Percentiles rank a stretch among this genome's conserved stretches.
Conservation (phyloP, 2,329 filamentous ascomycete genomes). For the Hypocrella siamensis region DNA sequence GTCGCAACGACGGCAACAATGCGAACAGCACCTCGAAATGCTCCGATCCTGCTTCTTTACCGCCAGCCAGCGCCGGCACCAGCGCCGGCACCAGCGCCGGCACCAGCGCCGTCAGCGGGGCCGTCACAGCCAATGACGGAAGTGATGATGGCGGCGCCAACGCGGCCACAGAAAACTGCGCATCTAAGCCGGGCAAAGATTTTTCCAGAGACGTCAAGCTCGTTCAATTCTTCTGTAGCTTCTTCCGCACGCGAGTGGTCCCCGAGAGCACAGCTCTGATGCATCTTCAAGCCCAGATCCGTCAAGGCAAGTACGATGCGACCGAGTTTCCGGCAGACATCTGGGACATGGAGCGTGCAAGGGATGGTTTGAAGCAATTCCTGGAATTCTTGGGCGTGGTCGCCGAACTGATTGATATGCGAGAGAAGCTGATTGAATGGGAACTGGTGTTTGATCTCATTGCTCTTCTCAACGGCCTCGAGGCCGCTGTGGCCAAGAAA, state of each 20-base stretch:
- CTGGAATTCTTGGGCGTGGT: slow-evolving; percentile 86
- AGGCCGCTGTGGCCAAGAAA: slow-evolving; percentile 75
- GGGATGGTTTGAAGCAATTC: slow-evolving; percentile 87
- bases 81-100: slow-evolving; percentile 14
- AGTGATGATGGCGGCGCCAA: neutral
- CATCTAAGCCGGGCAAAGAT: slow-evolving; percentile 25
- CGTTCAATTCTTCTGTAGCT: slow-evolving; percentile 82
- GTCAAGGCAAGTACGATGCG: slow-evolving; percentile 56
- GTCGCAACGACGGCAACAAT: slow-evolving; percentile 14
- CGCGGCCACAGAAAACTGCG: slow-evolving; percentile 14
- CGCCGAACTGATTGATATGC: slow-evolving; percentile 71
- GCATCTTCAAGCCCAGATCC: slow-evolving; percentile 81
- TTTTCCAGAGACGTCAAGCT: slow-evolving; percentile 41
- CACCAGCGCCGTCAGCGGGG: neutral
- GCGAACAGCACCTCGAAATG: slow-evolving; percentile 6
- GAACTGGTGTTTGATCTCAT: slow-evolving; percentile 82
- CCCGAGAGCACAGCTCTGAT: slow-evolving; percentile 91
- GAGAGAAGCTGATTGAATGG: slow-evolving; percentile 78
- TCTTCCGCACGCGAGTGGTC: slow-evolving; percentile 83
- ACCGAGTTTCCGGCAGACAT: slow-evolving; percentile 86
- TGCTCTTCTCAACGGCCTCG: slow-evolving; percentile 71
- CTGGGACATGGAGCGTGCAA: slow-evolving; percentile 96
- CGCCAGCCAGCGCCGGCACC: neutral
- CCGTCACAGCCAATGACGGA: neutral
- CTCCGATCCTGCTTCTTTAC: neutral